A percentile compares a stretch with the other conserved stretches of the same genome.
Conservation (phyloP, 2,329 filamentous ascomycete species). For the Fusarium ambrosium region DNA sequence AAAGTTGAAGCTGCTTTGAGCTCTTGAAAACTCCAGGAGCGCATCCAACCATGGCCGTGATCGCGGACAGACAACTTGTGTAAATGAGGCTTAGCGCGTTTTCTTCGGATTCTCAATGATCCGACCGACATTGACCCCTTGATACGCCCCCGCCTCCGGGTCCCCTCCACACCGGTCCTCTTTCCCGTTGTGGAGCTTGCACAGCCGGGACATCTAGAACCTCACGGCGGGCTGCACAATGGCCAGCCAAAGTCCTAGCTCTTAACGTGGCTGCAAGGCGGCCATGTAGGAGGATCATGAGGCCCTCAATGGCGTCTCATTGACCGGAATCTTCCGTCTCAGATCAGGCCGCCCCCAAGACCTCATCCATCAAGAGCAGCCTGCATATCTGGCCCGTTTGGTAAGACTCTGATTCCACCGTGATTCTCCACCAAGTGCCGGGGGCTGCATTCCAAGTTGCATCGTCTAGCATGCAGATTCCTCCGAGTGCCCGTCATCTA, state of each 20-base stretch:
- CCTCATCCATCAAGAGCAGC: background rate
- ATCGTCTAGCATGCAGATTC: background rate
- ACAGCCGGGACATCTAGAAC: background rate
- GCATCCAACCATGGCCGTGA: slow-evolving; percentile 40
- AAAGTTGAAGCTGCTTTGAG: slow-evolving; percentile 33
- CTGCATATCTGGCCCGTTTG: background rate
- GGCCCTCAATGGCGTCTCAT: background rate
- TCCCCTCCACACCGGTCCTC: slow-evolving; percentile 5
- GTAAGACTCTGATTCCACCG: background rate
- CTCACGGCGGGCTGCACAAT: background rate
- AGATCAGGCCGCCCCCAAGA: background rate
- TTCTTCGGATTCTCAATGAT: slow-evolving; percentile 27
- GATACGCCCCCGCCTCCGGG: background rate
- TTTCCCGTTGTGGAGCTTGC: slow-evolving; percentile 6
- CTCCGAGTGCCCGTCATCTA: background rate
- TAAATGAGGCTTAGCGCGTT: slow-evolving; percentile 34
- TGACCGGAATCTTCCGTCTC: background rate
- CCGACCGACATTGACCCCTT: slow-evolving; percentile 11
- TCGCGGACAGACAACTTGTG: slow-evolving; percentile 27
- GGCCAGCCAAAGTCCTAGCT: background rate
- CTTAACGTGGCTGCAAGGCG: background rate
- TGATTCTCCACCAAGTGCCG: background rate
- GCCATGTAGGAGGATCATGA: background rate
- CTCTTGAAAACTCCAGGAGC: slow-evolving; percentile 47
- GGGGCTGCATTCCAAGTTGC: background rate